Evolutionary conservation across 352 stramenopile genomes (phyloP), one percentile per base, ranked within the genome.

Genomic region (Thalassiosira hispida): DNA sequence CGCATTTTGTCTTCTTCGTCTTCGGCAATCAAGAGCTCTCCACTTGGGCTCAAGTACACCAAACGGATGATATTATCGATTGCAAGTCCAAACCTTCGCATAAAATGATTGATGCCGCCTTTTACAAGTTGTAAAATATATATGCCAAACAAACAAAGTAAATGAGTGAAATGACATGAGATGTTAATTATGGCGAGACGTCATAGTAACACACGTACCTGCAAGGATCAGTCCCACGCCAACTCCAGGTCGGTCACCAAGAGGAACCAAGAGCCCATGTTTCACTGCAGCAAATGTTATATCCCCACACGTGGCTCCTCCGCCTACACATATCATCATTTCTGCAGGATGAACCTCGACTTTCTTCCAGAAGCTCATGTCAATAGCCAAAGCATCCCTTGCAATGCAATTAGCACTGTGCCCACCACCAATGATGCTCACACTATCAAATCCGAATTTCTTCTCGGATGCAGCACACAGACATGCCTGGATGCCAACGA

Each of bases 71-170:
- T 72, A 47, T 62, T 62, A 38, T 72, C 63, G 62, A 53, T 62
- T 0, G 63, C 63, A 61, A 72, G 63, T 55, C 63, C 47, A 62
- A 40, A 62, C 31, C 25, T 49, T 62, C 63, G 42, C 63, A 72
- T 72, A 23, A 62, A 72, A 62, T 72, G 63, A 62, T 72, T 72
- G 49, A 72, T 63, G 11, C 63, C 63, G 16, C 63, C 63, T 62
- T 22, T 2, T n/a, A n/a, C n/a, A n/a, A n/a, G n/a, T n/a, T n/a
- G n/a, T n/a, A n/a, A 56, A 69, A 42, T 11, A 11, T 42, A 11
- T 42, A 11, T 42, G 33, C 5, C 33, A 42, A 42, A 42, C 5
- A 11, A 42, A 42, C 5, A 42, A 11, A 11, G 33, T 42, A 11
- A 11, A 42, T 5, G 5, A 42, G 5, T 42, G 33, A 11, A 42